These are phyloP conservation scores for Linum tenue DNA, from an alignment of 345 rosid genomes.

Conservation along the genomic window DNA sequence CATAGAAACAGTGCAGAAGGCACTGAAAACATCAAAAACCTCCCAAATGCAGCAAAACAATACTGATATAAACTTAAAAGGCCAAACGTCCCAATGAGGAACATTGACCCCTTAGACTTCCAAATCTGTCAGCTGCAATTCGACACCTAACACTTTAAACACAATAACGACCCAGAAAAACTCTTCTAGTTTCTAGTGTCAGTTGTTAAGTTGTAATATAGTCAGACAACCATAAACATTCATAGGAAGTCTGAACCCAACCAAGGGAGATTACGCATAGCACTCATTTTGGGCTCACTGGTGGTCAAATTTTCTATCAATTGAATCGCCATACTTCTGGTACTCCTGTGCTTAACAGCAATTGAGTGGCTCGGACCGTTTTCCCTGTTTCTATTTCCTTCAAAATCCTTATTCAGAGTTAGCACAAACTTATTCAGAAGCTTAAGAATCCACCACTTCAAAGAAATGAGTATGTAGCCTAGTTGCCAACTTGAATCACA, in stretches of 20 bases:
- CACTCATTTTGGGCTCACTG: neutral
- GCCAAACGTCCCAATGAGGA: neutral
- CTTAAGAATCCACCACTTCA: neutral
- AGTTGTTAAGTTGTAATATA: neutral
- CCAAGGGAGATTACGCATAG: neutral
- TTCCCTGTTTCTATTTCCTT: too few species aligned
- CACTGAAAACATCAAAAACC: neutral
- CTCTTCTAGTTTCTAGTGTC: neutral
- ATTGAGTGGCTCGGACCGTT: too few species aligned
- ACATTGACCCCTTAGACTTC: neutral
- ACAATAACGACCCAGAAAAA: neutral
- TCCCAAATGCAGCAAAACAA: neutral
- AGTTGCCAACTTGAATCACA: neutral
- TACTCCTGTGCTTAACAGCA: too few species aligned
- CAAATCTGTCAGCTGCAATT: neutral
- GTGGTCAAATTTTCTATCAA: neutral
- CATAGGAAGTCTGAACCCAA: neutral
- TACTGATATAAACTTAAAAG: neutral
- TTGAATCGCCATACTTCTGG: neutral
- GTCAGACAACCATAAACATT: neutral
- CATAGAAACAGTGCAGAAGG: neutral
- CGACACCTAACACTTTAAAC: neutral
- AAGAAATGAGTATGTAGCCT: neutral
- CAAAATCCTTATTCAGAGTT: too few species aligned
- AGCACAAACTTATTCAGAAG: neutral